Conservation (phyloP, 2,329 filamentous ascomycete genomes). For the Sporothrix brunneoviolacea region DNA sequence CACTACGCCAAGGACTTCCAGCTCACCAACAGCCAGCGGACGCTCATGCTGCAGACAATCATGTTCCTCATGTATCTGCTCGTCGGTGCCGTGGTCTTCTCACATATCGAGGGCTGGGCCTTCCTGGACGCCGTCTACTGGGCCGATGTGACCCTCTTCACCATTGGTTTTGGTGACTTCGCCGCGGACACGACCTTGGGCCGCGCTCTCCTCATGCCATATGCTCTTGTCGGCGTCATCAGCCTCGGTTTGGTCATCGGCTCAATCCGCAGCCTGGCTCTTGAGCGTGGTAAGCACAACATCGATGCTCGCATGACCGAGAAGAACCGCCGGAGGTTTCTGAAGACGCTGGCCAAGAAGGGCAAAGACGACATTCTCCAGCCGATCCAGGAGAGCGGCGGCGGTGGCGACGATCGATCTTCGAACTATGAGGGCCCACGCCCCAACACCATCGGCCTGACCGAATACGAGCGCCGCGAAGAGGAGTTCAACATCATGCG, state of each 20-base stretch:
- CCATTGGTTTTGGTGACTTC: constrained; percentile 57
- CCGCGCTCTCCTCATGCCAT: constrained; percentile 72
- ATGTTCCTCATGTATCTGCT: constrained; percentile 75
- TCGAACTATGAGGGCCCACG: constrained; percentile 5
- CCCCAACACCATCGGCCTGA: constrained; percentile 19
- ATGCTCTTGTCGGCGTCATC: constrained; percentile 73
- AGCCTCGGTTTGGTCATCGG: constrained; percentile 45
- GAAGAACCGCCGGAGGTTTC: constrained; percentile 45
- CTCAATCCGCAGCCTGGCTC: constrained; percentile 45
- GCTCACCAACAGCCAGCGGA: constrained; percentile 74
- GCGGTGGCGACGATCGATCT: background rate
- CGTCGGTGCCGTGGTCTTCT: constrained; percentile 69
- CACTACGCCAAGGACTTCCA: constrained; percentile 75
- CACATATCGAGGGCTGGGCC: constrained; percentile 62
- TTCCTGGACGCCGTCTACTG: constrained; percentile 77
- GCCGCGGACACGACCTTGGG: constrained; percentile 45
- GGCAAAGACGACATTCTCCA: constrained; percentile 43
- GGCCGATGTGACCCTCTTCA: constrained; percentile 65
- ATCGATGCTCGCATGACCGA: constrained; percentile 54
- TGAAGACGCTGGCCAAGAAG: constrained; percentile 39
- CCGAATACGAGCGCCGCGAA: constrained; percentile 55
- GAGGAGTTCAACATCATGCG: constrained; percentile 77
- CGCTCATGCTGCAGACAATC: constrained; percentile 85
- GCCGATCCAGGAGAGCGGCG: constrained; percentile 32
- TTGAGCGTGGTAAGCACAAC: constrained; percentile 50